Conservation (phyloP, 2,329 filamentous ascomycete species). For the Fusarium sterilihyphosum region DNA sequence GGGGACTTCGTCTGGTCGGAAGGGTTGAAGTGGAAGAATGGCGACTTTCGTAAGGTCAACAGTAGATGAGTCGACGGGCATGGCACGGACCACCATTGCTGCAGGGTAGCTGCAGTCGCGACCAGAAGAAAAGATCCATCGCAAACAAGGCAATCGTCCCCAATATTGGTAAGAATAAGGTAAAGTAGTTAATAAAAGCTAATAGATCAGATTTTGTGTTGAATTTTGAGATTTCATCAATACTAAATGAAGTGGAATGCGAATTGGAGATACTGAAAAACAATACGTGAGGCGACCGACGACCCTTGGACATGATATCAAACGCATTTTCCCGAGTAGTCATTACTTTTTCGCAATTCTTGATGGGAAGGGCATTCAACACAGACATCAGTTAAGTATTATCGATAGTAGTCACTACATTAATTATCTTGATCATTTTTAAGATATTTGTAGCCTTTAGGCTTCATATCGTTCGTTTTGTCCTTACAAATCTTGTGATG, state of each 20-base stretch:
- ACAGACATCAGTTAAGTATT: accelerated
- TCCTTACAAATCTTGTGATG: not conserved
- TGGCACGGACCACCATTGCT: not conserved
- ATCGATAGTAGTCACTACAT: accelerated
- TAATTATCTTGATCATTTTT: not conserved
- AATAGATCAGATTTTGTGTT: accelerated
- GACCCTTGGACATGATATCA: no score
- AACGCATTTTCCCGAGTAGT: no score
- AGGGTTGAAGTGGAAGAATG: not conserved
- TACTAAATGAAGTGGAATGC: accelerated
- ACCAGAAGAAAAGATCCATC: accelerated
- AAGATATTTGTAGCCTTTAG: accelerated
- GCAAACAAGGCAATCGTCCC: no score
- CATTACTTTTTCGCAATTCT: no score
- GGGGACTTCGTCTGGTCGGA: not conserved
- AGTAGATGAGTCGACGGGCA: not conserved
- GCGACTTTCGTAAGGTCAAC: accelerated
- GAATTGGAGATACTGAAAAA: not conserved
- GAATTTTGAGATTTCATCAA: accelerated
- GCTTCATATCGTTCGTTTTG: not conserved
- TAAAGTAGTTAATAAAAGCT: not conserved
- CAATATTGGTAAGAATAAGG: no score
- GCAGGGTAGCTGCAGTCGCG: not conserved
- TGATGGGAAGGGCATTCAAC: no score
- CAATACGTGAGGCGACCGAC: no score